Evolutionary conservation across 2,329 filamentous ascomycete species (phyloP).

Genomic region (Trichoderma cornu-damae): DNA sequence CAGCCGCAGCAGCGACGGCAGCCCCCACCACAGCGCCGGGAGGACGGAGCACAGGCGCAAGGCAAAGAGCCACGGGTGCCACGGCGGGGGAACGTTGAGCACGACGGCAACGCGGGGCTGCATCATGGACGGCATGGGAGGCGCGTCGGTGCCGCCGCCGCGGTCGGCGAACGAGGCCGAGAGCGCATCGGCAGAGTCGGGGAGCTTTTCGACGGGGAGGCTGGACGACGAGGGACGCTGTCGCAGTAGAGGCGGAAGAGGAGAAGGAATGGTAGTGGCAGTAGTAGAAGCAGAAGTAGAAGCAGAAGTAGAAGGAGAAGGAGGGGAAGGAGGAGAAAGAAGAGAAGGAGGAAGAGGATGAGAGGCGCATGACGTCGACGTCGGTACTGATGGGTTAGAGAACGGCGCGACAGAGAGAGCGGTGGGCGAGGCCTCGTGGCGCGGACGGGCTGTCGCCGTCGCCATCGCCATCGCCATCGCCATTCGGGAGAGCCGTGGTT

Average conservation of each 20-base stretch:
- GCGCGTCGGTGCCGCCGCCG: background rate
- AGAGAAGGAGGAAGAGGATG: too few species aligned
- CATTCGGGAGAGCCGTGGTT: constrained; percentile 5
- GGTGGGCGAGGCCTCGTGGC: constrained; percentile 23
- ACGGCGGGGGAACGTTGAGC: constrained; percentile 65
- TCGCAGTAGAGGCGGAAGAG: background rate
- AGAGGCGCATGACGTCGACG: background rate
- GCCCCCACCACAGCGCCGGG: constrained; percentile 66
- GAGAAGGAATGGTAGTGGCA: too few species aligned
- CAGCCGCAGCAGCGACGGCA: constrained; percentile 64
- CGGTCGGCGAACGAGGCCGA: background rate
- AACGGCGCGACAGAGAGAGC: constrained; percentile 17
- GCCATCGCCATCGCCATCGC: constrained; percentile 10
- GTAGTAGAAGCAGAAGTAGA: background rate
- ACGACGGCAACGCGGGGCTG: constrained; percentile 76
- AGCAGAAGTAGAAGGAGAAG: too few species aligned
- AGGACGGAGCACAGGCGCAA: constrained; percentile 67
- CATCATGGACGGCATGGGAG: constrained; percentile 43
- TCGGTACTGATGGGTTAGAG: background rate
- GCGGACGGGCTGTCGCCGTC: constrained; percentile 22
- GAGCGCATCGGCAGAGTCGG: background rate
- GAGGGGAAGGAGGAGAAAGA: too few species aligned
- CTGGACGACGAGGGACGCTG: background rate
- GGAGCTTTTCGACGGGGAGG: background rate
- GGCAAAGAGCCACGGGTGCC: constrained; percentile 68